Base-by-base conservation (phyloP, 139 green algal genomes). In the Chlorella sp. region DNA sequence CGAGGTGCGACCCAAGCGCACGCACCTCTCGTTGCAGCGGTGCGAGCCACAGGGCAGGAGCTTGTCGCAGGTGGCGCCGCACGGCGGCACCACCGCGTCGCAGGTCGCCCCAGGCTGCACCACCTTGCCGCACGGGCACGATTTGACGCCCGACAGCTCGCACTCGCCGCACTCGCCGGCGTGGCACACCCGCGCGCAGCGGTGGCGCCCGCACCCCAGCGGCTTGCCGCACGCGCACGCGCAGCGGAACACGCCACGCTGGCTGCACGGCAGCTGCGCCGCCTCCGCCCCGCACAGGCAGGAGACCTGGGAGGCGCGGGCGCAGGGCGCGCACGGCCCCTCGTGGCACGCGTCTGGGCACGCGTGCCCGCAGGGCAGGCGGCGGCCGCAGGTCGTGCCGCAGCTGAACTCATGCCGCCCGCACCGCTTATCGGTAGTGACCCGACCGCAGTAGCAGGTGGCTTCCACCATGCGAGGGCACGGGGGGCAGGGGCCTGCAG, bases 61-160 rank as follows among this genome's bases (percentile, higher is more conserved):
- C 84, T 93, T 93, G 63, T 88, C 90, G 74, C 93, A 97, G 1
- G 91, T 97, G 41, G 41, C 74, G 6, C 93, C 93, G 73, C 93
- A 97, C 4, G 83, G 83, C 2, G 90, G 83, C 27, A 84, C 58
- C 40, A 70, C 67, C 38, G 81, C 75, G 73, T 89, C 74, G 84
- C 92, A 83, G 67, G 58, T 50, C 75, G 93, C 66, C 55, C 71
- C 38, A 79, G 73, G 21, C 45, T 74, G 71, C 71, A 48, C 62
- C 51, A 55, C 50, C 80, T 96, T 96, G 63, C 93, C 92, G 72
- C 93, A 97, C 19, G 90, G 92, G 80, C 93, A 97, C 12, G 76
- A 77, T 23, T 89, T 87, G 41, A 45, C 69, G 0, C 91, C 91
- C 23, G 84, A 70, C 45, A 89, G 78, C 31, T 84, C 77, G 76